Conservation (phyloP, 257 asterid genomes). For the Orobanche coerulescens region DNA sequence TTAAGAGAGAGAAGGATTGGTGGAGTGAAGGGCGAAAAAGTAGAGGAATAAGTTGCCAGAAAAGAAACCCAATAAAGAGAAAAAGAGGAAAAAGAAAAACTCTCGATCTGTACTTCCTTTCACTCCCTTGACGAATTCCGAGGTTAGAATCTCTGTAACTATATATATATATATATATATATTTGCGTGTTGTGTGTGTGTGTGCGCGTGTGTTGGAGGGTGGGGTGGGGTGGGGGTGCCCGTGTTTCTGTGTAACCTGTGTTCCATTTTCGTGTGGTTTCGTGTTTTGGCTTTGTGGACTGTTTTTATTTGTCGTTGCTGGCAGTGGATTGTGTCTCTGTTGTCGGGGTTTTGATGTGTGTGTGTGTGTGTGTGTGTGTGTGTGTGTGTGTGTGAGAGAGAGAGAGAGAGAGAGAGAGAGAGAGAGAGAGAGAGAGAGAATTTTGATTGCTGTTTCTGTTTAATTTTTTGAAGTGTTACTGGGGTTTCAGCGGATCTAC, state of each 20-base stretch:
- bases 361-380: too few species aligned
- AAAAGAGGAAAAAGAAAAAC: background rate
- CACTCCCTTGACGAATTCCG: constrained; percentile 13
- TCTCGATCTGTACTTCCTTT: constrained; percentile 23
- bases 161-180: background rate
- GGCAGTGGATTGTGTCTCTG: background rate
- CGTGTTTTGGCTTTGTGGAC: background rate
- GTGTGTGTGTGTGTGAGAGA: too few species aligned
- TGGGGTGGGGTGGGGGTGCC: too few species aligned
- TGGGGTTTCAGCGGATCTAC: constrained; percentile 31
- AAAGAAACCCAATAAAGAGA: constrained; percentile 2
- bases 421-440: too few species aligned
- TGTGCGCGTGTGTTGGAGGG: background rate
- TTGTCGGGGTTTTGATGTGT: background rate
- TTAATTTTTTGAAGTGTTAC: constrained; percentile 8
- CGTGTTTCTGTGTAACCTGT: too few species aligned
- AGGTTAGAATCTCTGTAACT: constrained; percentile 19
- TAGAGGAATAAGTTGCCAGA: constrained; percentile 4
- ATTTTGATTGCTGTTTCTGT: constrained; percentile 18
- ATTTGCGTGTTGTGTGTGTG: background rate
- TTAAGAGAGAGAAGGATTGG: constrained; percentile 13
- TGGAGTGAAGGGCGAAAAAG: constrained; percentile 16
- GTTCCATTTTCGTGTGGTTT: constrained; percentile 2
- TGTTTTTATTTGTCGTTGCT: background rate
- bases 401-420: too few species aligned